These are phyloP conservation scores for Metschnikowia peoriensis DNA, from an alignment of 805 yeast species.

Conservation along the genomic window DNA sequence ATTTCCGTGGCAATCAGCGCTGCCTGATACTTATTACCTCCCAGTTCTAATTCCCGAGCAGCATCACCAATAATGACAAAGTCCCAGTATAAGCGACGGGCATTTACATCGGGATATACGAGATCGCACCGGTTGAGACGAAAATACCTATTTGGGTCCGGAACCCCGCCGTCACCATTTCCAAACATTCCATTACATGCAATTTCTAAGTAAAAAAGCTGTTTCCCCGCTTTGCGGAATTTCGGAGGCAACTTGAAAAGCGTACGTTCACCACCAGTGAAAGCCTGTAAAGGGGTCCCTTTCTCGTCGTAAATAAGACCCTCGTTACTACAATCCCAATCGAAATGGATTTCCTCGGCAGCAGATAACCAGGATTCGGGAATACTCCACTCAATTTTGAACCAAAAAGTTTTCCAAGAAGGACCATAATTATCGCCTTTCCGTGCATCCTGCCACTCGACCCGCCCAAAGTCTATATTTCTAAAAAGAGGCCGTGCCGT, in stretches of 20 bases:
- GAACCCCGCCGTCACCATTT: constrained; percentile 60
- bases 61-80: constrained; percentile 90
- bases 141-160: constrained; percentile 72
- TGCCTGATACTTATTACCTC: constrained; percentile 78
- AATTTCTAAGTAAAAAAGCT: constrained; percentile 77
- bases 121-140: constrained; percentile 68
- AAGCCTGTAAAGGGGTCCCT: constrained; percentile 77
- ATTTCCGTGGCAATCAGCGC: constrained; percentile 75
- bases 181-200: constrained; percentile 97
- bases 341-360: constrained; percentile 55
- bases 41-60: constrained; percentile 72
- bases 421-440: constrained; percentile 87
- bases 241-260: constrained; percentile 60
- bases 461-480: constrained; percentile 48
- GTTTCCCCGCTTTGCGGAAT: constrained; percentile 49
- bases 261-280: constrained; percentile 82
- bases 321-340: constrained; percentile 87
- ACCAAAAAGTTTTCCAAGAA: constrained; percentile 97
- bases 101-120: constrained; percentile 76
- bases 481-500: constrained; percentile 62
- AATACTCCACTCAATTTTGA: constrained; percentile 61
- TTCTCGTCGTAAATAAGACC: constrained; percentile 69
- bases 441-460: constrained; percentile 53
- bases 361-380: constrained; percentile 57
- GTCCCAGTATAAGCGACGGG: constrained; percentile 74